phyloP scores from a whole-genome alignment of 441 rosid genomes.

The Melastoma candidum region DNA sequence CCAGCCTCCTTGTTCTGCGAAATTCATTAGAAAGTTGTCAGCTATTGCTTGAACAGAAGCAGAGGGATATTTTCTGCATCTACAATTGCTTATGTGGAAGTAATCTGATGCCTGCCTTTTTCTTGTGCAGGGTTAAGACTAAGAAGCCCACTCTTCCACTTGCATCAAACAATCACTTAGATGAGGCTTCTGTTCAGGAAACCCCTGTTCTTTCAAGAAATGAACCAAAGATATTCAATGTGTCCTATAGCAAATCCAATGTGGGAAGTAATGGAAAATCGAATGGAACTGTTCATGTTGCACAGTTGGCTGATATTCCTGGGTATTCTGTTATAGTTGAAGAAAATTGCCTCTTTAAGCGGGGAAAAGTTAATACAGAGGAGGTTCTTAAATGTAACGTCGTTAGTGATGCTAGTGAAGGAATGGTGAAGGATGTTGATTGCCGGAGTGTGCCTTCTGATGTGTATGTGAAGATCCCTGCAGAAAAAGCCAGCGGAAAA shows the following conservation, averaged over 20 bases:
- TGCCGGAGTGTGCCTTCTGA: slow-evolving; percentile 23
- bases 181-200: slow-evolving; percentile 22
- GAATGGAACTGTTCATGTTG: slow-evolving; percentile 32
- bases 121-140: slow-evolving; percentile 31
- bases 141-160: slow-evolving; percentile 21
- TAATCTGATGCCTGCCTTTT: slow-evolving; percentile 1
- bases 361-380: slow-evolving; percentile 22
- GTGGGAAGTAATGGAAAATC: slow-evolving; percentile 26
- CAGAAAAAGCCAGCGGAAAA: slow-evolving; percentile 14
- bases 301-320: slow-evolving; percentile 39
- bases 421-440: slow-evolving; percentile 18
- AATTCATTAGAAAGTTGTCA: too few species aligned
- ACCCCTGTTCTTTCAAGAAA: slow-evolving; percentile 19
- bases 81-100: slow-evolving; percentile 3
- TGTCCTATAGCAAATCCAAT: slow-evolving; percentile 32
- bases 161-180: slow-evolving; percentile 15
- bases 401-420: slow-evolving; percentile 17
- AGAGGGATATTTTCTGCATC: neutral
- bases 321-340: slow-evolving; percentile 38
- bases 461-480: slow-evolving; percentile 21
- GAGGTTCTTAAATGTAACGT: slow-evolving; percentile 14
- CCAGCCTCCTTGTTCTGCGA: too few species aligned
- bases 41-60: too few species aligned
- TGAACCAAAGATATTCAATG: slow-evolving; percentile 34
- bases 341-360: slow-evolving; percentile 23